Evolutionary conservation across 2,329 filamentous ascomycete genomes (phyloP).

Genomic region (Pseudocercospora vitis): DNA sequence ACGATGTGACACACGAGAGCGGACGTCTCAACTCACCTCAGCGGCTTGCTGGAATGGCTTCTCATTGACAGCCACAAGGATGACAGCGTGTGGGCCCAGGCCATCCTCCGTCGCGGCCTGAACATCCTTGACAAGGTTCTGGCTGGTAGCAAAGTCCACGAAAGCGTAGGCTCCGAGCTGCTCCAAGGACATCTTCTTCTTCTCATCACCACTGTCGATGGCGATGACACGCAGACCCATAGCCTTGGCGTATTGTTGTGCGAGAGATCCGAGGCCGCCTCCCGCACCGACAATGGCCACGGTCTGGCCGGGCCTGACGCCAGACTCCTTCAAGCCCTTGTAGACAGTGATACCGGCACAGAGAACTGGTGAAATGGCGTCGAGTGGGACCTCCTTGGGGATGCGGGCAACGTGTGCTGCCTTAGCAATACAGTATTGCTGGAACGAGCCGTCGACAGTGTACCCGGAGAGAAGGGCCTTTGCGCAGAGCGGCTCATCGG

Average conservation of each 20-base stretch:
- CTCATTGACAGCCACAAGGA: constrained; percentile 83
- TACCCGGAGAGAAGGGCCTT: constrained; percentile 79
- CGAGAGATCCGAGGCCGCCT: constrained; percentile 76
- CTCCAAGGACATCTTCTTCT: constrained; percentile 65
- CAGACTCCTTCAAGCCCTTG: constrained; percentile 86
- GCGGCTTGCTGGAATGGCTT: constrained; percentile 95
- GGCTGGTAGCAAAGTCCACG: constrained; percentile 75
- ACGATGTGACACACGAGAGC: not conserved
- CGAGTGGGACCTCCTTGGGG: constrained; percentile 72
- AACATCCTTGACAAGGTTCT: constrained; percentile 80
- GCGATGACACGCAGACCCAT: constrained; percentile 82
- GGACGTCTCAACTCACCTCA: constrained; percentile 41
- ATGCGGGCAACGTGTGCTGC: constrained; percentile 81
- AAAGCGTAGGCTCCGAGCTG: constrained; percentile 70
- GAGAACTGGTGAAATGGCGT: constrained; percentile 74
- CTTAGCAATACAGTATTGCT: constrained; percentile 87
- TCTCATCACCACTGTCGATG: constrained; percentile 81
- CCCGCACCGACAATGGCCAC: constrained; percentile 85
- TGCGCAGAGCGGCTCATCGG: constrained; percentile 81
- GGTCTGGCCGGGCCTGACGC: constrained; percentile 69
- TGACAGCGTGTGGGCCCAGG: constrained; percentile 80
- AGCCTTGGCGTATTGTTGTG: constrained; percentile 83
- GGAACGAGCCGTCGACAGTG: constrained; percentile 90
- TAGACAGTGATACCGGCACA: constrained; percentile 81
- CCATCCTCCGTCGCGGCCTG: constrained; percentile 77